Evolutionary conservation across 148 eudicot species (phyloP).

Genomic region (Diospyros lotus): DNA sequence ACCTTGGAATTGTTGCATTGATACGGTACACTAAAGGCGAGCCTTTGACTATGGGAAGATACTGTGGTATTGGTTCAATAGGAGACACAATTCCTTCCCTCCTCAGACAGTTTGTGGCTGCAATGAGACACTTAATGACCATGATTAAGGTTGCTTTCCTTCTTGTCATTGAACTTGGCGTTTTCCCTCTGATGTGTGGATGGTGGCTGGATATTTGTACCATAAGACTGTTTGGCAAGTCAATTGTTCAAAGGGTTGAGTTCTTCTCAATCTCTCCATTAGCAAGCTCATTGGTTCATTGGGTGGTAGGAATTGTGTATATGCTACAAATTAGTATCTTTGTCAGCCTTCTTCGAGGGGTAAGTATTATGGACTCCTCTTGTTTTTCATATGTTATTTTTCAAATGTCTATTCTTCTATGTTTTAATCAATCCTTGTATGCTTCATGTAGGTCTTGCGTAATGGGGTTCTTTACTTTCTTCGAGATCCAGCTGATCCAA

Average conservation of each 20-base stretch:
- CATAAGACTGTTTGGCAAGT: conserved; percentile 85
- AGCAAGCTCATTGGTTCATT: conserved; percentile 88
- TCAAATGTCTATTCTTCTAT: neutral
- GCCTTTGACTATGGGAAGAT: conserved; percentile 85
- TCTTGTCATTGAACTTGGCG: conserved; percentile 91
- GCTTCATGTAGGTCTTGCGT: conserved; percentile 66
- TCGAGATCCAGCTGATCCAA: conserved; percentile 98
- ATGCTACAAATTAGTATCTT: conserved; percentile 94
- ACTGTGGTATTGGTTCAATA: conserved; percentile 76
- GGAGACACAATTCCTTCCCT: conserved; percentile 85
- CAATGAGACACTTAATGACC: conserved; percentile 89
- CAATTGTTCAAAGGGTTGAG: conserved; percentile 79
- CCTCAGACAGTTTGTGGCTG: conserved; percentile 78
- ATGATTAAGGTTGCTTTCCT: conserved; percentile 98
- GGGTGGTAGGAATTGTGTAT: conserved; percentile 94
- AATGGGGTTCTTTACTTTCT: conserved; percentile 92
- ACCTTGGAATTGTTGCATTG: conserved; percentile 77
- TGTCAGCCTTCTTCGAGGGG: conserved; percentile 98
- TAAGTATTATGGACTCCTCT: conserved; percentile 22
- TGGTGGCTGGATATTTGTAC: conserved; percentile 99
- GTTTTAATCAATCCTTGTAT: conserved; percentile 9
- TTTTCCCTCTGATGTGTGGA: conserved; percentile 94
- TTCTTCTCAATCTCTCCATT: conserved; percentile 83
- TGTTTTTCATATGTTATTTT: conserved; percentile 2
- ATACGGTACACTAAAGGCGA: conserved; percentile 84